Base-by-base conservation (phyloP, 1,139 yeast species). In the Geotrichum histeridarum region DNA sequence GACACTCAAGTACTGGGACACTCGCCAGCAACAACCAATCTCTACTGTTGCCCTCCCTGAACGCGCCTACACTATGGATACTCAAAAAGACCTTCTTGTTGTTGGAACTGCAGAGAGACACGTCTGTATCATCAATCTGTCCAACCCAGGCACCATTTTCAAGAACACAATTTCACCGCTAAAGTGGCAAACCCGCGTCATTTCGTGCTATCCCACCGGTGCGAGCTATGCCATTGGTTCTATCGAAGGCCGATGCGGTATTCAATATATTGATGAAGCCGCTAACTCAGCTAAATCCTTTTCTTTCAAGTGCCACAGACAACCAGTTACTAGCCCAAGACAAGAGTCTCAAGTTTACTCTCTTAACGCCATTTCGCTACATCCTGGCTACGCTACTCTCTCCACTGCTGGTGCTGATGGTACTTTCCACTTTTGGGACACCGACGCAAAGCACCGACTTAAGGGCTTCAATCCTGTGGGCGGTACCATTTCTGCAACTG, bases 371-470 rank as follows among this genome's bases (percentile, higher is more conserved):
- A 85, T 93, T 51, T 77, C 82, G 15, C 88, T 91, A 75, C 98
- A 94, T 67, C 99, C 99, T 4, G 73, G 80, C 14, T 85, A 83
- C 69, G 96, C 96, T 43, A 90, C 99, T 1, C 86, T 94, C 70
- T 83, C 85, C 53, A 94, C 99, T 5, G 95, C 96, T 0, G 99
- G 99, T 11, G 80, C 94, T 39, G 99, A 94, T 70, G 99, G 99
- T 14, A 79, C 94, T 7, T 86, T 90, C 73, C 85, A 91, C 64
- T 86, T 87, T 73, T 94, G 99, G 99, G 99, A 94, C 69, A 90
- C 89, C 71, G 96, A 89, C 65, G 86, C 94, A 53, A 82, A 86
- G 68, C 95, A 88, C 68, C 80, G 98, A 63, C 79, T 93, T 61
- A 87, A 86, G 71, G 88, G 86, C 36, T 87, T 84, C 73, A 89